These are phyloP conservation scores for Vachellia pachyceras DNA, from an alignment of 306 rosid genomes.

Conservation along the genomic window DNA sequence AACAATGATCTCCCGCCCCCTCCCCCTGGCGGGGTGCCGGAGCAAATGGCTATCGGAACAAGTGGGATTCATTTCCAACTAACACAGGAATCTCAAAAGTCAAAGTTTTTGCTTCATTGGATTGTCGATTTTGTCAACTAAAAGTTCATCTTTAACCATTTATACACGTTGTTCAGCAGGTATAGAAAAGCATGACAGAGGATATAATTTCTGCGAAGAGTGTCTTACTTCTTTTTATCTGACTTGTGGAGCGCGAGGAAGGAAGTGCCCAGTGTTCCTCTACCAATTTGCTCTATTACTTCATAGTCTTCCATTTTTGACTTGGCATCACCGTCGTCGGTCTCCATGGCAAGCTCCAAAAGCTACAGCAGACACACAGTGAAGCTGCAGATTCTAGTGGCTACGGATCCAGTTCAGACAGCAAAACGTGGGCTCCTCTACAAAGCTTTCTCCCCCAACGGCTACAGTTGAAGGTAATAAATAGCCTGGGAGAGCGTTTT, in stretches of 20 bases:
- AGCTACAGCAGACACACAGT: slow-evolving; percentile 46
- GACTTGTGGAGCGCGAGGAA: slow-evolving; percentile 83
- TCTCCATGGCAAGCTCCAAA: slow-evolving; percentile 63
- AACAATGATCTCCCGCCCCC: slow-evolving; percentile 20
- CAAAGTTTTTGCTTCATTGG: slow-evolving; percentile 16
- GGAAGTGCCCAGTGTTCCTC: slow-evolving; percentile 89
- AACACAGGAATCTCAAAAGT: slow-evolving; percentile 30
- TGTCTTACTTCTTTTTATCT: slow-evolving; percentile 82
- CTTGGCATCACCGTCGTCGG: slow-evolving; percentile 51
- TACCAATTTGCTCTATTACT: slow-evolving; percentile 91
- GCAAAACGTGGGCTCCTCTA: background rate
- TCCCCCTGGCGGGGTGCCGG: background rate
- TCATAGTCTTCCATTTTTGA: slow-evolving; percentile 86
- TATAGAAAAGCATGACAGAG: slow-evolving; percentile 8
- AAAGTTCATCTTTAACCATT: slow-evolving; percentile 20
- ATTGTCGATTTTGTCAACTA: slow-evolving; percentile 21
- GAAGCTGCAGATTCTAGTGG: slow-evolving; percentile 48
- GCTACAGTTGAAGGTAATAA: slow-evolving; percentile 26
- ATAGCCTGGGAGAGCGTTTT: slow-evolving; percentile 38
- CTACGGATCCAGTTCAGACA: slow-evolving; percentile 39
- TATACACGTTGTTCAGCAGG: slow-evolving; percentile 25
- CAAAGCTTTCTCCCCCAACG: slow-evolving; percentile 5
- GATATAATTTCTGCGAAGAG: too few relatives aligned
- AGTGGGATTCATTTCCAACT: slow-evolving; percentile 1
- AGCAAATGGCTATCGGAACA: slow-evolving; percentile 18